Percentiles rank a stretch among this genome's conserved stretches.
These are phyloP conservation scores for Linum usitatissimum DNA, from an alignment of 345 rosid species.

Conservation along the genomic window DNA sequence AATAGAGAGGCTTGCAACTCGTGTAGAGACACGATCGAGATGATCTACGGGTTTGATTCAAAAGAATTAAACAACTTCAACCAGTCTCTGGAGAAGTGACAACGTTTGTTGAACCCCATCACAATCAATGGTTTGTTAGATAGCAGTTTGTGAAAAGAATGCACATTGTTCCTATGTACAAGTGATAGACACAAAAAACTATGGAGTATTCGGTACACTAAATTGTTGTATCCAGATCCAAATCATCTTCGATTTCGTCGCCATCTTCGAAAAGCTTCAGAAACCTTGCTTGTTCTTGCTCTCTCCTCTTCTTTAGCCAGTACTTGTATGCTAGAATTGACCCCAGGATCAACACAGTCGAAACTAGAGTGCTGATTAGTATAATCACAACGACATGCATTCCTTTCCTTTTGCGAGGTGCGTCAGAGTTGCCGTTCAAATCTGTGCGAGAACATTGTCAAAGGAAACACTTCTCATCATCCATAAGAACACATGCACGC, in stretches of 20 bases:
- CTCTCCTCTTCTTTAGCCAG: constrained; percentile 69
- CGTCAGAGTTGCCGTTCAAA: constrained; percentile 17
- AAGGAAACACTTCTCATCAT: neutral
- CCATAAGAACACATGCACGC: neutral
- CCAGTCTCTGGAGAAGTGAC: constrained; percentile 19
- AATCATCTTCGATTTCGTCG: constrained; percentile 76
- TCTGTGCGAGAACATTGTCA: constrained; percentile 15
- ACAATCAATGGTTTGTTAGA: neutral
- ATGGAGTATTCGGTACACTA: neutral
- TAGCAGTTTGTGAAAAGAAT: neutral
- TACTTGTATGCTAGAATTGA: constrained; percentile 33
- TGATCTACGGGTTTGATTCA: constrained; percentile 50
- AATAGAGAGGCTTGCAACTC: constrained; percentile 52
- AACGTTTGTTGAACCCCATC: neutral
- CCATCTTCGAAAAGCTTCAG: constrained; percentile 82
- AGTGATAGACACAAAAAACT: neutral
- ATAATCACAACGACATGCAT: constrained; percentile 37
- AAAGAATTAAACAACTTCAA: constrained; percentile 52
- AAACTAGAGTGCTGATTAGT: constrained; percentile 30
- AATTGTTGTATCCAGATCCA: constrained; percentile 24
- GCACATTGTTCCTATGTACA: neutral
- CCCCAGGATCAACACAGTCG: constrained; percentile 26
- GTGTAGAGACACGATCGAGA: constrained; percentile 64
- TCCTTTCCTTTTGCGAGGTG: constrained; percentile 16
- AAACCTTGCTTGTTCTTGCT: constrained; percentile 83